Evolutionary conservation across 129 eudicot species (phyloP).

Genomic region (Lactuca sativa): DNA sequence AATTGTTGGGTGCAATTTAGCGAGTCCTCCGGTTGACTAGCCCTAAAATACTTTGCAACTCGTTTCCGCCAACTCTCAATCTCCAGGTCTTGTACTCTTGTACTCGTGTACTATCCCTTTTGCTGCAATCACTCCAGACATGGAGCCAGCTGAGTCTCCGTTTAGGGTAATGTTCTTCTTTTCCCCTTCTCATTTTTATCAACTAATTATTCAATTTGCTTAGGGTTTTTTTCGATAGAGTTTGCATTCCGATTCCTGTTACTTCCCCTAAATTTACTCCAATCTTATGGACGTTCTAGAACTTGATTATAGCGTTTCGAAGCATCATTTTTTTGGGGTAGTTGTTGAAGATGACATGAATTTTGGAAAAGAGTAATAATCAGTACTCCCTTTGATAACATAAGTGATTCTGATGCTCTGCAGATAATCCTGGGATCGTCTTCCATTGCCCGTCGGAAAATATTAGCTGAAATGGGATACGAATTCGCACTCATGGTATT

Average conservation of each 20-base stretch:
- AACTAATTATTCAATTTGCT: background rate
- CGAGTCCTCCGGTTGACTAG: background rate
- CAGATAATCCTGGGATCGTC: conserved; percentile 88
- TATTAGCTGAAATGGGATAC: conserved; percentile 77
- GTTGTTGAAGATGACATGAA: background rate
- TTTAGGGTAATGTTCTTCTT: conserved; percentile 17
- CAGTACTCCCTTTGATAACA: background rate
- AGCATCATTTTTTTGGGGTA: background rate
- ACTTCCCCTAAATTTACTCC: background rate
- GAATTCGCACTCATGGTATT: conserved; percentile 73
- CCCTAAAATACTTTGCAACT: conserved; percentile 4
- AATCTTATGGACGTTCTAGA: background rate
- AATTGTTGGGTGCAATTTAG: background rate
- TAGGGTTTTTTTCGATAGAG: background rate
- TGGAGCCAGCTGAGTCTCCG: conserved; percentile 22
- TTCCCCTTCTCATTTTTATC: conserved; percentile 2
- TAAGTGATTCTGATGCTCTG: conserved; percentile 13
- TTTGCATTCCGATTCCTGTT: background rate
- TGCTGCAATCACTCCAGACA: conserved; percentile 6
- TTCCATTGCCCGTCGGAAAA: conserved; percentile 61
- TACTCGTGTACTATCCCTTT: background rate
- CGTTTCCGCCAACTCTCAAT: background rate
- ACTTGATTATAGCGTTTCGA: conserved; percentile 1
- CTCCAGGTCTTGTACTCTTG: background rate
- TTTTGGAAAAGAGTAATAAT: background rate